phyloP scores from a whole-genome alignment of 495 filamentous ascomycete species.

The Neurospora sp. region DNA sequence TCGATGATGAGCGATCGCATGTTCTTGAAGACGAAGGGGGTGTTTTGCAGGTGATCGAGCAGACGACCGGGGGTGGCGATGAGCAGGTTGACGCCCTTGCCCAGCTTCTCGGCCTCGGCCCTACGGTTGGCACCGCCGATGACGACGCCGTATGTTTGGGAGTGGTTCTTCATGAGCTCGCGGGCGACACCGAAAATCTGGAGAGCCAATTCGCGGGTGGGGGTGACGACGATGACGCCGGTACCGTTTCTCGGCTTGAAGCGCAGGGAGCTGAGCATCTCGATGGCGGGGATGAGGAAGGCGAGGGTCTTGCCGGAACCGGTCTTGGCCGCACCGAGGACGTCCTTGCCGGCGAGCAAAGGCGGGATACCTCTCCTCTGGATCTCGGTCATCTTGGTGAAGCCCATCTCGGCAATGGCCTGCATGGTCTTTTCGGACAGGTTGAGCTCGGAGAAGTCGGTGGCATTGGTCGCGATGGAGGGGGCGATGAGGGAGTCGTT shows the following conservation, averaged over 20 bases:
- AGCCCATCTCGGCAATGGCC: conserved; percentile 84
- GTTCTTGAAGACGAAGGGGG: conserved; percentile 89
- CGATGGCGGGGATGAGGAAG: conserved; percentile 88
- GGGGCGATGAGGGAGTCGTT: conserved; percentile 21
- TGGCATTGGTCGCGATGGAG: conserved; percentile 22
- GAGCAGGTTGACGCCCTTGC: conserved; percentile 87
- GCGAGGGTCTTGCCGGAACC: conserved; percentile 92
- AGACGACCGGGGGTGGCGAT: conserved; percentile 90
- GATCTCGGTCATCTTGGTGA: conserved; percentile 93
- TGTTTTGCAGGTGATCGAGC: conserved; percentile 92
- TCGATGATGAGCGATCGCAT: conserved; percentile 71
- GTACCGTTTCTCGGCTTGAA: conserved; percentile 74
- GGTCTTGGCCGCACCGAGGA: conserved; percentile 93
- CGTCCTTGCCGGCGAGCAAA: conserved; percentile 79
- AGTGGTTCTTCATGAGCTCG: conserved; percentile 69
- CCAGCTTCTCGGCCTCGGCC: conserved; percentile 87
- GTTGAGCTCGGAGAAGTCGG: conserved; percentile 67
- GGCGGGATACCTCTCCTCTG: conserved; percentile 83
- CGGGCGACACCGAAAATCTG: conserved; percentile 95
- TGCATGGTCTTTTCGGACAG: conserved; percentile 79
- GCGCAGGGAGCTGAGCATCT: conserved; percentile 82
- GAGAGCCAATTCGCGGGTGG: conserved; percentile 81
- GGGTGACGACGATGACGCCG: conserved; percentile 77
- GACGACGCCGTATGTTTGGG: conserved; percentile 86
- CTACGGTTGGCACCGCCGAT: conserved; percentile 91